These are phyloP conservation scores for Jaminaea rosea DNA, from an alignment of 1,284 basidiomycete species.

Conservation along the genomic window DNA sequence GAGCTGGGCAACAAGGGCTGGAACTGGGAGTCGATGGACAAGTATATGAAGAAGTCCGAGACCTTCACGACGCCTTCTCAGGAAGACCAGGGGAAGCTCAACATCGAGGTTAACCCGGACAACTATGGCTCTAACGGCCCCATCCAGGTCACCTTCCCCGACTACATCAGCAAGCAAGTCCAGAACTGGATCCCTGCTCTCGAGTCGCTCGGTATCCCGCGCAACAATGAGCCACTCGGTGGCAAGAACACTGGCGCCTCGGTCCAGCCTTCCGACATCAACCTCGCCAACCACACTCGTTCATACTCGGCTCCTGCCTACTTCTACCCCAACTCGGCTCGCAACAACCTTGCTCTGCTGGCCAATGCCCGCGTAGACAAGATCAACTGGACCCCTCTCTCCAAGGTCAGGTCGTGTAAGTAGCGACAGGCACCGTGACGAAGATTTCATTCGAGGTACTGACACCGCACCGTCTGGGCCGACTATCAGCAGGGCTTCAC, in stretches of 20 bases:
- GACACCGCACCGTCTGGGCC: too few species aligned
- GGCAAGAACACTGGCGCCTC: constrained; percentile 38
- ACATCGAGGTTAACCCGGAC: constrained; percentile 22
- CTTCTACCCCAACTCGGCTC: constrained; percentile 29
- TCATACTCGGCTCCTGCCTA: constrained; percentile 39
- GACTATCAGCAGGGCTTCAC: too few species aligned
- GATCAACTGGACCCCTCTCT: constrained; percentile 21
- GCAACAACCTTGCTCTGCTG: constrained; percentile 29
- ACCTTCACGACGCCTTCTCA: constrained; percentile 33
- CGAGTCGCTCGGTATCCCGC: constrained; percentile 20
- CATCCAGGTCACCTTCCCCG: constrained; percentile 37
- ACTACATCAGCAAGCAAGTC: constrained; percentile 32
- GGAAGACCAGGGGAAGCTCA: constrained; percentile 22
- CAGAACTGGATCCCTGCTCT: constrained; percentile 24
- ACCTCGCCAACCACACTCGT: constrained; percentile 33
- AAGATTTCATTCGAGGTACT: too few species aligned
- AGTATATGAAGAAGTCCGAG: constrained; percentile 49
- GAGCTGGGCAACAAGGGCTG: constrained; percentile 34
- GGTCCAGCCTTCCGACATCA: constrained; percentile 37
- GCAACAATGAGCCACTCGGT: constrained; percentile 24
- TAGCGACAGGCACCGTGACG: too few species aligned
- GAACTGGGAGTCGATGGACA: constrained; percentile 47
- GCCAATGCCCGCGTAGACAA: constrained; percentile 28
- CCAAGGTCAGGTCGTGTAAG: neutral
- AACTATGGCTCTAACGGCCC: constrained; percentile 40